Evolutionary conservation across 2,329 filamentous ascomycete genomes (phyloP).

Genomic region (Epichloe hybrida): DNA sequence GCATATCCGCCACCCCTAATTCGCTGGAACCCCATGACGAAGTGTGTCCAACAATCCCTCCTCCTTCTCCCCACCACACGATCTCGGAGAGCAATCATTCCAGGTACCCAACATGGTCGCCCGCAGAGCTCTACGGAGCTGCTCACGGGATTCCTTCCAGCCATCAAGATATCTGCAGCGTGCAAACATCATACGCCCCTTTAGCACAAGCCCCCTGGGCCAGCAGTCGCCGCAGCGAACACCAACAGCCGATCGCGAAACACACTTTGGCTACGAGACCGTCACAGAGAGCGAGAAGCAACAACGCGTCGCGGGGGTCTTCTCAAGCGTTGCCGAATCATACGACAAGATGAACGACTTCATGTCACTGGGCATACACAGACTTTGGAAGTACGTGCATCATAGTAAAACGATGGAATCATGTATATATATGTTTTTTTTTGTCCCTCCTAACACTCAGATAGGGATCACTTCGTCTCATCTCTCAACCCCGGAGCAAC

Average conservation of each 20-base stretch:
- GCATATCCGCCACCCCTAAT: too few species aligned
- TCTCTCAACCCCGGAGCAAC: slow-evolving; percentile 69
- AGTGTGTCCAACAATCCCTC: background rate
- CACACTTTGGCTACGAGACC: slow-evolving; percentile 85
- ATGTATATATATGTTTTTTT: background rate
- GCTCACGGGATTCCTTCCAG: slow-evolving; percentile 13
- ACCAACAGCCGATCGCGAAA: slow-evolving; percentile 40
- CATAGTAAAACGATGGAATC: background rate
- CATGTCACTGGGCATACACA: slow-evolving; percentile 95
- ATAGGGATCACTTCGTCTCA: slow-evolving; percentile 81
- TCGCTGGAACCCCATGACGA: too few species aligned
- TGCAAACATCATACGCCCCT: slow-evolving; percentile 11
- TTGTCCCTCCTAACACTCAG: background rate
- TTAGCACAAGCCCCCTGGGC: slow-evolving; percentile 16
- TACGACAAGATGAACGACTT: slow-evolving; percentile 99
- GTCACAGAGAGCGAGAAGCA: slow-evolving; percentile 68
- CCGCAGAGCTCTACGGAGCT: slow-evolving; percentile 17
- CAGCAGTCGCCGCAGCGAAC: slow-evolving; percentile 10
- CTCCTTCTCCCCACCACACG: background rate
- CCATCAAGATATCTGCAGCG: slow-evolving; percentile 7
- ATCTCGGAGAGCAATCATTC: background rate
- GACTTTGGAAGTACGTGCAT: slow-evolving; percentile 67
- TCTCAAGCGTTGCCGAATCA: slow-evolving; percentile 84
- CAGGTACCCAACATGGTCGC: slow-evolving; percentile 13
- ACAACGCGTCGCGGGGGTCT: slow-evolving; percentile 65